Conservation (phyloP, 2,329 filamentous ascomycete species). For the Colletotrichum incanum region DNA sequence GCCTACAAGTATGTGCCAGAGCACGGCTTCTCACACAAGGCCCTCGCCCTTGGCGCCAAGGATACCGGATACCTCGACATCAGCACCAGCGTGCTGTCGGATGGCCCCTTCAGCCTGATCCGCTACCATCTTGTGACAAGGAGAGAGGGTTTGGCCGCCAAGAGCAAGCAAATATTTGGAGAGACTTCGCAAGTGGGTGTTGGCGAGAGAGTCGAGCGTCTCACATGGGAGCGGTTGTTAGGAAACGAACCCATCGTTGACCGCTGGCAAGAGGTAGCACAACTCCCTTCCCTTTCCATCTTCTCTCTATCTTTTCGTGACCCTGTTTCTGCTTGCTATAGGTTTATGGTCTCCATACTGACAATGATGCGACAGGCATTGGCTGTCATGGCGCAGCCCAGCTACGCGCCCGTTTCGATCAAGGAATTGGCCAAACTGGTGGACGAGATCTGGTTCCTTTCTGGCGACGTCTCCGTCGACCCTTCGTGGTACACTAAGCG, state of each 20-base stretch:
- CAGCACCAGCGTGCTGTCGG: constrained; percentile 85
- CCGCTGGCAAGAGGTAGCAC: constrained; percentile 87
- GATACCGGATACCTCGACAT: constrained; percentile 91
- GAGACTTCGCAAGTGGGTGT: constrained; percentile 55
- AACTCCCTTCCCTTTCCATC: constrained; percentile 2
- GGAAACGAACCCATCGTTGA: constrained; percentile 81
- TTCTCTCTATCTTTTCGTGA: not conserved
- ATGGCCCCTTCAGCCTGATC: constrained; percentile 86
- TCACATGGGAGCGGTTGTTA: constrained; percentile 84
- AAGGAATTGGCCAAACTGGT: constrained; percentile 84
- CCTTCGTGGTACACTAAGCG: constrained; percentile 86
- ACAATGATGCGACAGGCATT: constrained; percentile 75
- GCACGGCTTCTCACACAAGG: constrained; percentile 84
- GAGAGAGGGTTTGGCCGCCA: constrained; percentile 71
- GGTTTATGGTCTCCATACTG: not conserved
- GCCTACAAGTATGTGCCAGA: constrained; percentile 84
- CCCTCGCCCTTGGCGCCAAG: constrained; percentile 83
- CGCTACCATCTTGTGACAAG: constrained; percentile 81
- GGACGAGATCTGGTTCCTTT: constrained; percentile 94
- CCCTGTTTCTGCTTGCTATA: not conserved
- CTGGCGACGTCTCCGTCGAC: constrained; percentile 87
- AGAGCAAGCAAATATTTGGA: constrained; percentile 57
- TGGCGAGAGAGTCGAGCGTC: constrained; percentile 75
- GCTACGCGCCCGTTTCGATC: constrained; percentile 82
- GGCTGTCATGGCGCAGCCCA: constrained; percentile 89